Evolutionary conservation across 2,329 filamentous ascomycete genomes (phyloP), one percentile per base, ranked within the genome.

Genomic region (Colletotrichum tabaci): DNA sequence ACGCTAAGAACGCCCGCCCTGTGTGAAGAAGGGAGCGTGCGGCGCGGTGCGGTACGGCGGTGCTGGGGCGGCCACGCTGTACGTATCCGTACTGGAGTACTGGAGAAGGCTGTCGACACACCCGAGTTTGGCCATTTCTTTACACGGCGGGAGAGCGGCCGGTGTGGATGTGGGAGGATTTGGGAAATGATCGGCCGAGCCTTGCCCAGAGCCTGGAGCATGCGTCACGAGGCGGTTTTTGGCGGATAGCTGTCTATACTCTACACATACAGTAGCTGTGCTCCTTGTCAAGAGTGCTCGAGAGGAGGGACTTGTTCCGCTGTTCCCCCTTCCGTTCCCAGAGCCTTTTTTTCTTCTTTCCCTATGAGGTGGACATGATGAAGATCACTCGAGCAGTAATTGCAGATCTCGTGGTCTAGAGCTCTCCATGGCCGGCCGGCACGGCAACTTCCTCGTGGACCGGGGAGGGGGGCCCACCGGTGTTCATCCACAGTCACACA

Each of bases 321-420:
- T n/a, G 35, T 52, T 13, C 35, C 35, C n/a, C 52, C 26, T 30
- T 26, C 44, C 26, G 23, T 38, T 61, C 58, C 4, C n/a, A 52
- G 7, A 26, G 47, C n/a, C 38, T 40, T 40, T 35, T 35, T 12
- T 9, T 35, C 8, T 35, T 35, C 30, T 35, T 2, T 35, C 30
- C 8, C 30, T 10, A 35, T 6, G 38, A 35, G 21, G 52, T 21
- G 35, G 60, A 35, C 21, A n/a, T 52, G 60, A 62, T 10, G 47
- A 53, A 42, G 35, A 62, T 52, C 60, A 21, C 47, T 61, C 44
- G 58, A 49, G 44, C 23, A 26, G 42, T 49, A 44, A 23, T 26
- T 15, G 58, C 44, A 49, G 58, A 61, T 61, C 58, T 40, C 8
- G 13, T 38, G 58, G 58, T 61, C 58, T 61, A 61, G 58, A 61